phyloP scores from a whole-genome alignment of 768 basidiomycete species.

The Daedalea quercina region DNA sequence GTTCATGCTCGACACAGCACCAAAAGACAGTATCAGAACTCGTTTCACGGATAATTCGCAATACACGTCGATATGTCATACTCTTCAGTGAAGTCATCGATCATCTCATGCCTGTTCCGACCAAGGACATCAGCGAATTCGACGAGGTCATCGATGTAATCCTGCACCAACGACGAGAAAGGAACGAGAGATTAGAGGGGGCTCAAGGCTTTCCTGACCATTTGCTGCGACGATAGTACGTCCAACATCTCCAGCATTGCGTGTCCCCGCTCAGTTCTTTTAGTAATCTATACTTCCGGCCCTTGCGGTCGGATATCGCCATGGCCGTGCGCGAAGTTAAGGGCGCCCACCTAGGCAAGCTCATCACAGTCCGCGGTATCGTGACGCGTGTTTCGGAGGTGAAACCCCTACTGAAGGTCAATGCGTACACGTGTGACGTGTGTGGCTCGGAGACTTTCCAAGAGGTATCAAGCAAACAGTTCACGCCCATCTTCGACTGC shows the following conservation, averaged over 20 bases:
- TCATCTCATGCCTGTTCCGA: constrained; percentile 80
- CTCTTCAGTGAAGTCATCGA: constrained; percentile 91
- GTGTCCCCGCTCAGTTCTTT: constrained; percentile 8
- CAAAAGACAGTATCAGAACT: constrained; percentile 68
- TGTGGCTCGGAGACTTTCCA: constrained; percentile 99
- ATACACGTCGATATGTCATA: constrained; percentile 84
- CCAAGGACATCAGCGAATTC: constrained; percentile 82
- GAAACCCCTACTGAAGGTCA: constrained; percentile 93
- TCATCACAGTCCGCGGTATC: constrained; percentile 96
- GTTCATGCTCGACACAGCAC: constrained; percentile 37
- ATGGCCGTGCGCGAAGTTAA: constrained; percentile 91
- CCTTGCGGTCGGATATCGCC: constrained; percentile 65
- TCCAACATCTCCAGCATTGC: constrained; percentile 12
- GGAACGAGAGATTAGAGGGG: constrained; percentile 77
- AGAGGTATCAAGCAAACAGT: constrained; percentile 88
- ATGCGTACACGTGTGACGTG: constrained; percentile 96
- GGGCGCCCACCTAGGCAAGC: constrained; percentile 77
- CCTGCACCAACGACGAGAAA: constrained; percentile 84
- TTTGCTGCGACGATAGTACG: constrained; percentile 91
- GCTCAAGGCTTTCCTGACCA: constrained; percentile 84
- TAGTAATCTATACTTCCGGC: constrained; percentile 93
- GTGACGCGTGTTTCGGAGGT: constrained; percentile 99
- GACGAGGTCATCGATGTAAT: constrained; percentile 98
- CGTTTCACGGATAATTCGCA: constrained; percentile 71
- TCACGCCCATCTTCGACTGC: constrained; percentile 85